These are phyloP conservation scores for Talaromyces rugulosus DNA, from an alignment of 2,329 filamentous ascomycete species.

Conservation along the genomic window DNA sequence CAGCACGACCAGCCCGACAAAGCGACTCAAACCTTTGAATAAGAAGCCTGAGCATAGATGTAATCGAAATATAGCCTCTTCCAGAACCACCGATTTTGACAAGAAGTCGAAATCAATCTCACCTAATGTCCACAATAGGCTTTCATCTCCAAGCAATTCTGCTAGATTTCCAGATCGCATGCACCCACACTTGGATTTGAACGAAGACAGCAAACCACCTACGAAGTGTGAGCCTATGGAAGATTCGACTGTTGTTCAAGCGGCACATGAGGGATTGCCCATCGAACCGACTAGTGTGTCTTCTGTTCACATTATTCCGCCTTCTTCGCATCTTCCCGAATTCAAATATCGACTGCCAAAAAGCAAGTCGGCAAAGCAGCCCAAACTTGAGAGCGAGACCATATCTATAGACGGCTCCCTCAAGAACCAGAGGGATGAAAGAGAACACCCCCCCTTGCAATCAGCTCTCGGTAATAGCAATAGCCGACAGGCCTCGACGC, in stretches of 20 bases:
- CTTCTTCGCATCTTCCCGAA: constrained; percentile 34
- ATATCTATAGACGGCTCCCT: background rate
- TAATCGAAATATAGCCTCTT: background rate
- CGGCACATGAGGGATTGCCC: background rate
- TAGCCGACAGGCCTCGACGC: background rate
- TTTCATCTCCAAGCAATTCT: too few species aligned
- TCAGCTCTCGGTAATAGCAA: background rate
- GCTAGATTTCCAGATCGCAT: background rate
- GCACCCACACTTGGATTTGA: background rate
- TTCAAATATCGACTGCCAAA: constrained; percentile 34
- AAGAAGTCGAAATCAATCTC: background rate
- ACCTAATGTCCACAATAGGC: background rate
- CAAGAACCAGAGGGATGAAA: background rate
- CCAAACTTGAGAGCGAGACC: constrained; percentile 5
- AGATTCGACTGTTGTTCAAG: background rate
- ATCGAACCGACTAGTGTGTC: constrained; percentile 10
- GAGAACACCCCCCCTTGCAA: background rate
- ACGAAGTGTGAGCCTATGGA: background rate
- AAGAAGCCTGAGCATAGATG: background rate
- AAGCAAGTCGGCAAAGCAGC: background rate
- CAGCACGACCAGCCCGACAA: background rate
- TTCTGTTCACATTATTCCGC: constrained; percentile 29
- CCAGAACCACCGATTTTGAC: background rate
- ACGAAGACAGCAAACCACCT: background rate
- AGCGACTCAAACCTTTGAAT: background rate